Evolutionary conservation across 208 protist species (phyloP).

Genomic region (Acanthamoeba triangularis): DNA sequence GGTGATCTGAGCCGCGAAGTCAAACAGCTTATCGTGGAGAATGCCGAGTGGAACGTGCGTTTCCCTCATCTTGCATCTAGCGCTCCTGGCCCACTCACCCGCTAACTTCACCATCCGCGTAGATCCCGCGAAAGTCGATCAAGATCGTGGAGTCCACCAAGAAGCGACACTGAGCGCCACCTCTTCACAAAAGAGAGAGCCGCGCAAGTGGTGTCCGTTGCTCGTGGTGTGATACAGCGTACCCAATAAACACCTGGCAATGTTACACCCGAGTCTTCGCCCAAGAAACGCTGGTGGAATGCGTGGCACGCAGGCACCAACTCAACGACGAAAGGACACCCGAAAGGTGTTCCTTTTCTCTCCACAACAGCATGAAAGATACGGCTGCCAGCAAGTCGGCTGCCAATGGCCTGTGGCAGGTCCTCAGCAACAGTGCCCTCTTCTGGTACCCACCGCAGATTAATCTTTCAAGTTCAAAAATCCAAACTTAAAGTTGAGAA

Average conservation of each 20-base stretch:
- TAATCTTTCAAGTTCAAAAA: neutral
- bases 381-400: neutral
- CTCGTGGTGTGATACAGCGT: too few species aligned
- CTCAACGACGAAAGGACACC: too few species aligned
- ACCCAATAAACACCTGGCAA: too few species aligned
- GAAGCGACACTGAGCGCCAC: constrained; percentile 31
- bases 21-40: neutral
- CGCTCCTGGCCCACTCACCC: neutral
- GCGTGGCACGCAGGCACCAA: too few species aligned
- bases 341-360: too few species aligned
- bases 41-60: constrained; percentile 42
- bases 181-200: too few species aligned
- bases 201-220: too few species aligned
- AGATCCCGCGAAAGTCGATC: constrained; percentile 9
- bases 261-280: too few species aligned
- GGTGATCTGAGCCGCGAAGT: constrained; percentile 41
- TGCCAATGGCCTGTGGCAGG: neutral
- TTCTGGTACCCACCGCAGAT: neutral
- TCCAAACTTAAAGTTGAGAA: neutral
- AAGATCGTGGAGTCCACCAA: neutral
- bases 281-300: too few species aligned
- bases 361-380: neutral
- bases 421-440: neutral
- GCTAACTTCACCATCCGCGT: neutral
- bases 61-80: neutral